phyloP scores from a whole-genome alignment of 345 rosid species.

The Hibiscus mutabilis region DNA sequence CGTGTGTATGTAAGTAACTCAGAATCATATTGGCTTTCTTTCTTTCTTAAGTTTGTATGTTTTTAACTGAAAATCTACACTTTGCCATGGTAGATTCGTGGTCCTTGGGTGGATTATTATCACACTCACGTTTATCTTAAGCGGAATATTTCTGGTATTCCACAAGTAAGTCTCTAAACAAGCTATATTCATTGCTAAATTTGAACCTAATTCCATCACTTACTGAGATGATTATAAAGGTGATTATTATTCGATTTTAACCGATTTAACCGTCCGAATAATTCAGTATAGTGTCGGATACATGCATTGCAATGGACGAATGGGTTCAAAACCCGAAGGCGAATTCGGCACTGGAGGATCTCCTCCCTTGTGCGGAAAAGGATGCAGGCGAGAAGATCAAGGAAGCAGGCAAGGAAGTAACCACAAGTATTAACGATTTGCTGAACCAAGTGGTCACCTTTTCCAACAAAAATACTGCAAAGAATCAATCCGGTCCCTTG shows the following conservation, averaged over 20 bases:
- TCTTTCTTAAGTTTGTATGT: neutral
- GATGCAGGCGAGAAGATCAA: slow-evolving; percentile 46
- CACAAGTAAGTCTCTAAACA: slow-evolving; percentile 36
- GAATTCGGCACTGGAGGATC: slow-evolving; percentile 49
- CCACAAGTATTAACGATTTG: slow-evolving; percentile 29
- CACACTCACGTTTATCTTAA: slow-evolving; percentile 32
- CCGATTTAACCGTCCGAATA: neutral
- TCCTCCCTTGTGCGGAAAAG: slow-evolving; percentile 62
- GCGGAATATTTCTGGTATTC: slow-evolving; percentile 45
- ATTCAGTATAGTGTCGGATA: slow-evolving; percentile 52
- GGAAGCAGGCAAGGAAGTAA: slow-evolving; percentile 31
- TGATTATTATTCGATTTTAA: neutral
- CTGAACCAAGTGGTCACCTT: slow-evolving; percentile 38
- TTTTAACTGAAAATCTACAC: neutral
- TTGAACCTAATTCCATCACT: neutral
- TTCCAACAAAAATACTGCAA: slow-evolving; percentile 42
- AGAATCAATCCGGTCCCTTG: slow-evolving; percentile 68
- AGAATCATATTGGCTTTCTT: neutral
- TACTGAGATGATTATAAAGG: neutral
- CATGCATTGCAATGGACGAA: slow-evolving; percentile 75
- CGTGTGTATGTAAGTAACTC: slow-evolving; percentile 41
- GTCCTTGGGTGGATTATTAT: slow-evolving; percentile 50
- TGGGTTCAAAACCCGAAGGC: slow-evolving; percentile 75
- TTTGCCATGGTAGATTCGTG: slow-evolving; percentile 29
- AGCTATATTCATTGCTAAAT: neutral